Conservation (phyloP, 345 rosid species). For the Pistacia integerrima region DNA sequence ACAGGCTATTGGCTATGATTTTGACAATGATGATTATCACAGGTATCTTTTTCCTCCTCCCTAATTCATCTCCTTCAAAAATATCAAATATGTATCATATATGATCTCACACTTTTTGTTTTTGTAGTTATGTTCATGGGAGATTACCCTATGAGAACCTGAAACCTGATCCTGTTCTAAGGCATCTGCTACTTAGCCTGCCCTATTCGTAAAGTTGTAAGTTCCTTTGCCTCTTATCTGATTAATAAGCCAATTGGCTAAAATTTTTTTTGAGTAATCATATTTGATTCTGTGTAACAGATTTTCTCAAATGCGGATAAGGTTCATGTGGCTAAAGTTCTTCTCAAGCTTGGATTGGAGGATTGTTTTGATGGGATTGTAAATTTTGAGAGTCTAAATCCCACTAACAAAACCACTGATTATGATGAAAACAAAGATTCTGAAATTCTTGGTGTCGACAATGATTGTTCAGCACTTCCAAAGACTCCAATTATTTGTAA, state of each 20-base stretch:
- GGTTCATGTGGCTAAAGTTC: conserved; percentile 51
- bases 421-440: conserved; percentile 37
- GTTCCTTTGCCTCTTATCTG: conserved; percentile 8
- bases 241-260: neutral
- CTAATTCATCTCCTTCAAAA: neutral
- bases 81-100: neutral
- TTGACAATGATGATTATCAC: conserved; percentile 80
- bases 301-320: conserved; percentile 64
- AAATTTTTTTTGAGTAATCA: neutral
- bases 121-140: conserved; percentile 67
- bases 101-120: neutral
- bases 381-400: conserved; percentile 62
- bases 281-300: conserved; percentile 15
- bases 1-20: conserved; percentile 85
- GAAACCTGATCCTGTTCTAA: conserved; percentile 77
- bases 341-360: conserved; percentile 57
- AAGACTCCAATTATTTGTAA: conserved; percentile 73
- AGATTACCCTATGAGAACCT: conserved; percentile 78
- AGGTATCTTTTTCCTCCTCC: conserved; percentile 30
- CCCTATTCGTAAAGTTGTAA: conserved; percentile 81
- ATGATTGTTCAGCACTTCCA: conserved; percentile 35
- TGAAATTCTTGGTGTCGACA: conserved; percentile 35
- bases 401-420: conserved; percentile 22
- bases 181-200: conserved; percentile 61
- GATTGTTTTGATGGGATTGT: conserved; percentile 65